Percentiles rank a stretch among this genome's conserved stretches.
phyloP scores from a whole-genome alignment of 1,284 basidiomycete genomes.

The Rhodotorula sp. region DNA sequence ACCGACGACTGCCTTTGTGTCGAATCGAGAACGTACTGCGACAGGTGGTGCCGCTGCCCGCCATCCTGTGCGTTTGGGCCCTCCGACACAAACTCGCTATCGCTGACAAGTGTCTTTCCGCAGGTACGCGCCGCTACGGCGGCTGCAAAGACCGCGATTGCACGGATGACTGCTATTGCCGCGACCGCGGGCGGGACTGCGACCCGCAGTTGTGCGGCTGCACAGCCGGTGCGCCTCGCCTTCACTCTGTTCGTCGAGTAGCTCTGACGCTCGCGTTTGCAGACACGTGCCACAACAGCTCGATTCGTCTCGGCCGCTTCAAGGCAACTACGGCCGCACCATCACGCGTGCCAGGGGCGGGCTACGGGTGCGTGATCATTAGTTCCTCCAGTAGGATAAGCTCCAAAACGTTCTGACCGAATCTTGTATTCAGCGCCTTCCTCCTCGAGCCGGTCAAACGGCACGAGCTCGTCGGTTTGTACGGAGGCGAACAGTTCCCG shows the following conservation, averaged over 20 bases:
- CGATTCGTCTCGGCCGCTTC: background rate
- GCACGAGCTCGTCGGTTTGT: conserved; percentile 11
- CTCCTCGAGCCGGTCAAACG: background rate
- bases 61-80: background rate
- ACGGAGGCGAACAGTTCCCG: conserved; percentile 19
- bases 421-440: background rate
- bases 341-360: background rate
- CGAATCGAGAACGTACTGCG: conserved; percentile 2
- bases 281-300: conserved; percentile 4
- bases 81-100: too few species aligned
- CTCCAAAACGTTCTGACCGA: too few species aligned
- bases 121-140: conserved; percentile 8
- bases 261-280: accelerated
- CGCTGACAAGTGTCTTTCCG: too few species aligned
- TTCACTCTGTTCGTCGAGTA: too few species aligned
- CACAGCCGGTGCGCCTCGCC: background rate
- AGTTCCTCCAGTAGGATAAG: too few species aligned
- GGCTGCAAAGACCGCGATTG: conserved; percentile 3
- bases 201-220: conserved; percentile 16
- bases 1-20: background rate
- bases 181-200: conserved; percentile 3
- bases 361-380: conserved; percentile 10
- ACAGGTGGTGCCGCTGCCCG: conserved; percentile 16
- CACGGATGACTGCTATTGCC: conserved; percentile 1
- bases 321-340: background rate